Evolutionary conservation across 1,284 basidiomycete genomes (phyloP), one percentile per base, ranked within the genome.

Genomic region (Ustilago trichophora): DNA sequence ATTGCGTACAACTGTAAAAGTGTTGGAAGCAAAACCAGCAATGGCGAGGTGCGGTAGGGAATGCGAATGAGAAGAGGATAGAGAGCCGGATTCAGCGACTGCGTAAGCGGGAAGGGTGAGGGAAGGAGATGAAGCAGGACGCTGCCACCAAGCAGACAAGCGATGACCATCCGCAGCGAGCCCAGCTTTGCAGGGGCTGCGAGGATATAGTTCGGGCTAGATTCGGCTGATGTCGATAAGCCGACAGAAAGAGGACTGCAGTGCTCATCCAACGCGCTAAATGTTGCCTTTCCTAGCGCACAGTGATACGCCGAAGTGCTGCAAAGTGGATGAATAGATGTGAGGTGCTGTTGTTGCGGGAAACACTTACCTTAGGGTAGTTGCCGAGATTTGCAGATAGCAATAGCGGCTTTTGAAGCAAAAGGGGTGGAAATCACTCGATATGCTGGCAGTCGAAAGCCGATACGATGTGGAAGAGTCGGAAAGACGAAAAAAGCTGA

Each of bases 1-100:
- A 63, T 52, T 48, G 60, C 60, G 60, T 64, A 64, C 60, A 49
- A 56, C 60, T 64, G 60, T 62, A n/a, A 32, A 34, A 33, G 40
- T 25, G n/a, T n/a, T n/a, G n/a, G 38, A 32, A 21, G 41, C 32
- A 34, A 18, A 16, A 44, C 37, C 27, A n/a, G 6, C 6, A 19
- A 15, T 21, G 3, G 40, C n/a, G 38, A 25, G 19, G 40, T 27
- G 38, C 24, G 35, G 10, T 8, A 24, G 18, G 15, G 33, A 19
- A n/a, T 22, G 49, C 21, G 24, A 19, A 47, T 9, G 33, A 33
- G 41, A 48, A 44, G 44, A 48, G 37, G 47, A 40, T 8, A 42
- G 34, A 45, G 24, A 34, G n/a, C 25, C 31, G 32, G 21, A 21
- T 57, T 64, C 49, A 64, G 60, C 54, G 44, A 44, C 31, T 57